Base-by-base conservation (phyloP, 768 basidiomycete species). In the Rhodotorula paludigena region DNA sequence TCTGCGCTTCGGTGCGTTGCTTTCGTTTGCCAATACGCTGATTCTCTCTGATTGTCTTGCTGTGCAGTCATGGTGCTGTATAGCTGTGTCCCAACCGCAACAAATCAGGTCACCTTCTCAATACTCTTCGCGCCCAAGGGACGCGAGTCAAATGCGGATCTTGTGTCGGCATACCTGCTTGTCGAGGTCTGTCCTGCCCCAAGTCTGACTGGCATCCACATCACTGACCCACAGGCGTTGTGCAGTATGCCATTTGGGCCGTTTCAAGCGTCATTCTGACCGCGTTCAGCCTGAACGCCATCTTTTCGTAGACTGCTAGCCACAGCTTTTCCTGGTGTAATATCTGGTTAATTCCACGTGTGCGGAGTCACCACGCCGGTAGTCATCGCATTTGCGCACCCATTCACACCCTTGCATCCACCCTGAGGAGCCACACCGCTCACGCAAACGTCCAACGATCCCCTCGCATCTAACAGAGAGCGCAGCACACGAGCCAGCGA, bases 1-100 rank as follows among this genome's bases (percentile, higher is more conserved):
- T 0, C 74, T 88, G 28, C 81, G 82, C 67, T 86, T 88, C 60
- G 83, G 66, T 87, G 23, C 85, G 85, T 42, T 11, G 18, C 21
- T 38, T 28, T 14, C 35, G 16, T n/a, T n/a, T n/a, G n/a, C n/a
- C n/a, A n/a, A n/a, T n/a, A n/a, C n/a, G n/a, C n/a, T n/a, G n/a
- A n/a, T n/a, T n/a, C n/a, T n/a, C n/a, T n/a, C n/a, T n/a, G n/a
- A n/a, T n/a, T n/a, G n/a, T n/a, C 33, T 10, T 16, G 10, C 33
- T 2, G 3, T 3, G 20, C 33, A 53, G 52, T 53, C 35, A 21
- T 53, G 20, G 35, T 53, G 32, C 8, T 20, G 33, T 20, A 57
- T 5, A 51, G 47, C 38, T 64, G 63, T 23, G 63, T 64, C 0
- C 63, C 63, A 7, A 64, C 63, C 15, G 84, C 84, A 1, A 85